These are phyloP conservation scores for Diplocarpon mali DNA, from an alignment of 2,329 filamentous ascomycete species.

Conservation along the genomic window DNA sequence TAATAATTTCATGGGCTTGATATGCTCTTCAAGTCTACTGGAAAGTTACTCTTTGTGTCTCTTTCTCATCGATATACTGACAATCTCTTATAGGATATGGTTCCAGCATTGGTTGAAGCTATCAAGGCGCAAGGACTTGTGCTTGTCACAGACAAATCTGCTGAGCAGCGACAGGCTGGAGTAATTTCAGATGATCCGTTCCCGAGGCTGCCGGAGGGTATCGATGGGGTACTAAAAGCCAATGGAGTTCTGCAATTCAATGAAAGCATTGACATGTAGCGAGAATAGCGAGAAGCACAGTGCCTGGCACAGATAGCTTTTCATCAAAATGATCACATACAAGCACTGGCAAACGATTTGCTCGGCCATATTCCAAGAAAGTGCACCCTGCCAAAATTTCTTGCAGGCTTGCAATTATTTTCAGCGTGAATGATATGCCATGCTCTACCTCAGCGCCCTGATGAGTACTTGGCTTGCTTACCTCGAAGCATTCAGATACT, in stretches of 20 bases:
- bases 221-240: conserved; percentile 76
- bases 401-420: too few species aligned
- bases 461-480: too few species aligned
- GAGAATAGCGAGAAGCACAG: neutral
- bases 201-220: conserved; percentile 59
- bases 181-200: conserved; percentile 37
- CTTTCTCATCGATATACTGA: conserved; percentile 14
- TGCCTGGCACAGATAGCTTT: neutral
- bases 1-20: conserved; percentile 97
- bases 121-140: conserved; percentile 93
- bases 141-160: conserved; percentile 77
- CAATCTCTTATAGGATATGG: conserved; percentile 59
- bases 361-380: too few species aligned
- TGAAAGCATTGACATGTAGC: conserved; percentile 69
- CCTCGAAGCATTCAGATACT: neutral
- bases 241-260: conserved; percentile 89
- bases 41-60: conserved; percentile 40
- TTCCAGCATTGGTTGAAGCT: conserved; percentile 81
- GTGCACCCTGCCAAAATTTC: too few species aligned
- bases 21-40: conserved; percentile 78
- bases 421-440: too few species aligned
- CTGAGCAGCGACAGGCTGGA: conserved; percentile 28
- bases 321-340: neutral
- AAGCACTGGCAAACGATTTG: too few species aligned
- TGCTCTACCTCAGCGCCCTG: too few species aligned